Evolutionary conservation across 768 basidiomycete genomes (phyloP).

Genomic region (Leccinum longicurvipes): DNA sequence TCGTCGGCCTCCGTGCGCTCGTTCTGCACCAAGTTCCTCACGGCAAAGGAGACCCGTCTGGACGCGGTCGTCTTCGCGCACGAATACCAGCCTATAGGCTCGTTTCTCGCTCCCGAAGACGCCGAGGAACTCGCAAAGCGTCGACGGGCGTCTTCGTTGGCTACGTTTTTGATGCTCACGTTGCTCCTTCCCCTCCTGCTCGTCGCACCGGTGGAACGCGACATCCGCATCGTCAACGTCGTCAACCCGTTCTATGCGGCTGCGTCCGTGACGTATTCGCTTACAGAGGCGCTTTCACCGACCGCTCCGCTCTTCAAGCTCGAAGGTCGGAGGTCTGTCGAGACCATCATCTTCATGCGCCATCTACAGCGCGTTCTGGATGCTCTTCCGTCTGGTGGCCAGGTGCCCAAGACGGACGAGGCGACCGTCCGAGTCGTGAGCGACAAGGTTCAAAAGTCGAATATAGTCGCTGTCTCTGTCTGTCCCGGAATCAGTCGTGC

Average conservation of each 20-base stretch:
- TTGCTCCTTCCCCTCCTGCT: constrained; percentile 77
- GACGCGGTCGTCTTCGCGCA: constrained; percentile 79
- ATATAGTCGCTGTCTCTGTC: constrained; percentile 71
- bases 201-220: constrained; percentile 80
- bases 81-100: constrained; percentile 67
- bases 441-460: constrained; percentile 53
- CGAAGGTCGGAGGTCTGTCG: constrained; percentile 65
- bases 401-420: constrained; percentile 41
- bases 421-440: constrained; percentile 36
- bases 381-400: constrained; percentile 65
- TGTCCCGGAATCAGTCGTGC: constrained; percentile 74
- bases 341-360: constrained; percentile 59
- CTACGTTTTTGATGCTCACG: constrained; percentile 77
- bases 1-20: constrained; percentile 63
- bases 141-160: constrained; percentile 52
- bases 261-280: constrained; percentile 46
- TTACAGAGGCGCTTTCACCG: constrained; percentile 26
- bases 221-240: constrained; percentile 84
- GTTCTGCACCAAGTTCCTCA: constrained; percentile 68
- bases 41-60: constrained; percentile 61
- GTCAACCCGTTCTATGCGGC: constrained; percentile 91
- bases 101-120: constrained; percentile 35
- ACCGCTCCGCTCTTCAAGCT: constrained; percentile 39
- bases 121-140: constrained; percentile 30
- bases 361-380: constrained; percentile 86